These are phyloP conservation scores for Apiotrichum akiyoshidainum DNA, from an alignment of 1,284 basidiomycete species.

Conservation along the genomic window DNA sequence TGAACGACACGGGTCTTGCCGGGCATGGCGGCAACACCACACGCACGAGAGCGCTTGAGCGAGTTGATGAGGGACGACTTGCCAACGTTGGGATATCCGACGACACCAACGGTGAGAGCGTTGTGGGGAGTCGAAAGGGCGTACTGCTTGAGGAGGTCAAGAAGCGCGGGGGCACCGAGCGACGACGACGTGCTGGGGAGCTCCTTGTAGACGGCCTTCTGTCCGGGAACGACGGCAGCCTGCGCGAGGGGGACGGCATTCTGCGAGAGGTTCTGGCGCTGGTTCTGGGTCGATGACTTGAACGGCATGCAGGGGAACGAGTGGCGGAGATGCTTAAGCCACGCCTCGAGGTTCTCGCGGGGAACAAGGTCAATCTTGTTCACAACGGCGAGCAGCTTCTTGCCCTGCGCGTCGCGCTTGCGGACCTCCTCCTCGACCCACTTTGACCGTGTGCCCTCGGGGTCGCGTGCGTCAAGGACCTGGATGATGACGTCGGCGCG, in stretches of 20 bases:
- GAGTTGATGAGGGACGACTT: slow-evolving; percentile 96
- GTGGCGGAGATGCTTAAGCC: slow-evolving; percentile 86
- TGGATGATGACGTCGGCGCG: slow-evolving; percentile 83
- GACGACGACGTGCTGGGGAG: slow-evolving; percentile 65
- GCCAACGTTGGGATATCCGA: slow-evolving; percentile 96
- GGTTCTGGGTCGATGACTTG: slow-evolving; percentile 76
- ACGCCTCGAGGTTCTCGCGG: slow-evolving; percentile 78
- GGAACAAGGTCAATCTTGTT: slow-evolving; percentile 96
- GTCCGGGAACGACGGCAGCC: slow-evolving; percentile 41
- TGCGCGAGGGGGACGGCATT: slow-evolving; percentile 43
- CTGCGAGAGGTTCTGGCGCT: slow-evolving; percentile 69
- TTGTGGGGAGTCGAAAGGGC: slow-evolving; percentile 62
- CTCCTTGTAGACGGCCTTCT: slow-evolving; percentile 43
- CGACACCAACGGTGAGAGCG: slow-evolving; percentile 87
- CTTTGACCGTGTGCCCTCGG: slow-evolving; percentile 79
- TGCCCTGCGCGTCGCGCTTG: slow-evolving; percentile 75
- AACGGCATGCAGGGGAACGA: slow-evolving; percentile 92
- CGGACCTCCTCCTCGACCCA: slow-evolving; percentile 88
- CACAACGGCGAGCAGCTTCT: slow-evolving; percentile 80
- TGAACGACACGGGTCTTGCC: slow-evolving; percentile 96
- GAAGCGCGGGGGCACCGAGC: slow-evolving; percentile 59
- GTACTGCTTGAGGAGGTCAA: slow-evolving; percentile 89
- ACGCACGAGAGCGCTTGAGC: slow-evolving; percentile 79
- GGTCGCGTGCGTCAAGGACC: slow-evolving; percentile 81
- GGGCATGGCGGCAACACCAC: slow-evolving; percentile 89